Conservation (phyloP, 75 land plant species). For the Pseudotsuga menziesii region DNA sequence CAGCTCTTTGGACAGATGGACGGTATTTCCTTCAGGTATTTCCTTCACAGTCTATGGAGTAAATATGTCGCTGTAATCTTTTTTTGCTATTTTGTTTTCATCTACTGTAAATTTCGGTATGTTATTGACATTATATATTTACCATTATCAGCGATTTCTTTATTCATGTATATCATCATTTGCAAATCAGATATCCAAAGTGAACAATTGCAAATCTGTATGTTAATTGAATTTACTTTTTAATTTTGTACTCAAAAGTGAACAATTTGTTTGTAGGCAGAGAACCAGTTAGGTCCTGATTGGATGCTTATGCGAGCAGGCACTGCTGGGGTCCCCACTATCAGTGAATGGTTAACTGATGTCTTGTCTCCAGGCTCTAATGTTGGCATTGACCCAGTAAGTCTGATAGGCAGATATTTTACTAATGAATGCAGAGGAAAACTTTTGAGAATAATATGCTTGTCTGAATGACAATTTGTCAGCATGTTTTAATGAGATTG, state of each 20-base stretch:
- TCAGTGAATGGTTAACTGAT: constrained; percentile 87
- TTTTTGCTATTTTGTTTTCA: background rate
- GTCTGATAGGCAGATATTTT: constrained; percentile 12
- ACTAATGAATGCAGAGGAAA: background rate
- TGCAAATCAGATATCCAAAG: background rate
- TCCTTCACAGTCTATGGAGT: background rate
- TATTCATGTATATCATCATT: background rate
- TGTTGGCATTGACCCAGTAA: constrained; percentile 97
- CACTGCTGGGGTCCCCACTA: constrained; percentile 72
- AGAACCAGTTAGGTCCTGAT: constrained; percentile 73
- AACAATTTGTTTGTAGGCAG: constrained; percentile 53
- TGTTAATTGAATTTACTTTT: too few species aligned
- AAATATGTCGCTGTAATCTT: background rate
- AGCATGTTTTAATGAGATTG: background rate
- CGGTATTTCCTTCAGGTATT: constrained; percentile 96
- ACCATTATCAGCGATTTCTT: background rate
- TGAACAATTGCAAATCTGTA: too few species aligned
- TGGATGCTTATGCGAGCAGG: constrained; percentile 96
- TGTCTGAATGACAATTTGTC: background rate
- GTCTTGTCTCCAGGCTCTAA: constrained; percentile 68
- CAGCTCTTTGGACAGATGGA: constrained; percentile 98
- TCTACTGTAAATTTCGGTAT: background rate
- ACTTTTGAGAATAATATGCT: background rate
- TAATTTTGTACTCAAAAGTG: background rate
- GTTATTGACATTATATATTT: background rate